A percentile compares a stretch with the other conserved stretches of the same genome.
Conservation (phyloP, 2,329 filamentous ascomycete genomes). For the Ramichloridium luteum region DNA sequence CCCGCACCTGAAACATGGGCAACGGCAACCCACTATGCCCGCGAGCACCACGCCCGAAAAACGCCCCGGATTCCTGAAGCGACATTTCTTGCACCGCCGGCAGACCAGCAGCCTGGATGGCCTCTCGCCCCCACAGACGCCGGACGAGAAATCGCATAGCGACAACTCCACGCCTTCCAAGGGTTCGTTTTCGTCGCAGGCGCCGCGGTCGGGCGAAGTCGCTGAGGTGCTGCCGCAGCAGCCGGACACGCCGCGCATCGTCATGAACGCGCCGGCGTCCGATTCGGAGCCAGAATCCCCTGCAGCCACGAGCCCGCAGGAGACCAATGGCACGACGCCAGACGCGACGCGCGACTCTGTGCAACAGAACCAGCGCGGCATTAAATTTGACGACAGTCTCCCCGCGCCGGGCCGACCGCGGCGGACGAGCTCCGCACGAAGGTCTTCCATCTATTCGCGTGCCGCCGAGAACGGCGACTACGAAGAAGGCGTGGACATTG, state of each 20-base stretch:
- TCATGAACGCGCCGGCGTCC: not conserved
- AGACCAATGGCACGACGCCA: not conserved
- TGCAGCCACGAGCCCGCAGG: not conserved
- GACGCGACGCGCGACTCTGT: too few species aligned
- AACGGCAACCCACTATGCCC: not conserved
- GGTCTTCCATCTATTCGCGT: conserved; percentile 23
- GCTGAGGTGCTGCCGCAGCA: not conserved
- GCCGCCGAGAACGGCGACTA: conserved; percentile 17
- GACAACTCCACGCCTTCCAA: not conserved
- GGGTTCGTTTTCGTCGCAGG: not conserved
- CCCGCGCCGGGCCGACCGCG: conserved; percentile 9
- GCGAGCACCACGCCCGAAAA: not conserved
- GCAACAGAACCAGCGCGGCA: conserved; percentile 8
- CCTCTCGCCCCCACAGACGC: not conserved
- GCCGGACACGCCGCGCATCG: not conserved
- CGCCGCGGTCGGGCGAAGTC: not conserved
- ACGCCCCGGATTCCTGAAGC: not conserved
- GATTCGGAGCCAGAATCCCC: not conserved
- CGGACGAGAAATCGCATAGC: not conserved
- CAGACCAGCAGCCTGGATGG: conserved; percentile 1
- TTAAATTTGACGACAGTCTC: conserved; percentile 14
- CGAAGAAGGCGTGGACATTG: conserved; percentile 20
- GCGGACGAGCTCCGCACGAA: conserved; percentile 18
- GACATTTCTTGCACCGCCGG: conserved; percentile 1
- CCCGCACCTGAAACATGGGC: not conserved